A percentile compares a stretch with the other conserved stretches of the same genome.
Conservation (phyloP, 257 asterid species). For the Solanum corneliomulleri region DNA sequence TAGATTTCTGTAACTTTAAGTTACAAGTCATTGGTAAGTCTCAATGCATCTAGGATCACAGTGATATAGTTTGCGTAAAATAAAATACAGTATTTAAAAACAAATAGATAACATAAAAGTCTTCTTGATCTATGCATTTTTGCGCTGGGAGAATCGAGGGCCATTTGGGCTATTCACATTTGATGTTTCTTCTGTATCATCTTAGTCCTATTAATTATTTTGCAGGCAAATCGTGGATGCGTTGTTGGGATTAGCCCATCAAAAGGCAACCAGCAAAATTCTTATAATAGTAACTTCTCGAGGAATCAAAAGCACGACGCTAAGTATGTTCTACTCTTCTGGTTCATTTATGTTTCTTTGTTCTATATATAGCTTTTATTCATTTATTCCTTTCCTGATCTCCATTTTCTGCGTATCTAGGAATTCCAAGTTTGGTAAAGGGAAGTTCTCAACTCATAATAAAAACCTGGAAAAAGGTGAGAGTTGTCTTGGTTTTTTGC, state of each 20-base stretch:
- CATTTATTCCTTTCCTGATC: slow-evolving; percentile 5
- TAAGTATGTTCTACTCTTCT: slow-evolving; percentile 35
- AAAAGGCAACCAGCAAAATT: slow-evolving; percentile 30
- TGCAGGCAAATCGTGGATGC: slow-evolving; percentile 43
- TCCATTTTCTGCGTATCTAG: slow-evolving; percentile 28
- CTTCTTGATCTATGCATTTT: not conserved
- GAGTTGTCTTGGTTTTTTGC: not conserved
- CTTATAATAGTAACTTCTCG: slow-evolving; percentile 31
- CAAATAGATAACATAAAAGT: not conserved
- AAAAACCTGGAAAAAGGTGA: slow-evolving; percentile 47
- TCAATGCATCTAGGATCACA: not conserved
- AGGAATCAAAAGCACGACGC: slow-evolving; percentile 33
- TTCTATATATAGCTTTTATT: not conserved
- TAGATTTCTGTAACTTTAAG: not conserved
- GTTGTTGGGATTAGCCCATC: slow-evolving; percentile 20
- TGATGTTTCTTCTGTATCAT: not conserved
- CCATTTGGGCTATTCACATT: not conserved
- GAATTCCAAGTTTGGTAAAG: slow-evolving; percentile 30
- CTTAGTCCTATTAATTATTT: slow-evolving; percentile 11
- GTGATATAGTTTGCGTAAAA: not conserved
- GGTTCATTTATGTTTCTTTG: not conserved
- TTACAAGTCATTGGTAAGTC: not conserved
- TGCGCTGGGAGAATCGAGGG: not conserved
- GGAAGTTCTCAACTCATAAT: slow-evolving; percentile 38
- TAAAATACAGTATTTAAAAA: not conserved